A percentile compares a stretch with the other conserved stretches of the same genome.
These are phyloP conservation scores for Tricladium varicosporioides DNA, from an alignment of 2,329 filamentous ascomycete genomes.

Conservation along the genomic window DNA sequence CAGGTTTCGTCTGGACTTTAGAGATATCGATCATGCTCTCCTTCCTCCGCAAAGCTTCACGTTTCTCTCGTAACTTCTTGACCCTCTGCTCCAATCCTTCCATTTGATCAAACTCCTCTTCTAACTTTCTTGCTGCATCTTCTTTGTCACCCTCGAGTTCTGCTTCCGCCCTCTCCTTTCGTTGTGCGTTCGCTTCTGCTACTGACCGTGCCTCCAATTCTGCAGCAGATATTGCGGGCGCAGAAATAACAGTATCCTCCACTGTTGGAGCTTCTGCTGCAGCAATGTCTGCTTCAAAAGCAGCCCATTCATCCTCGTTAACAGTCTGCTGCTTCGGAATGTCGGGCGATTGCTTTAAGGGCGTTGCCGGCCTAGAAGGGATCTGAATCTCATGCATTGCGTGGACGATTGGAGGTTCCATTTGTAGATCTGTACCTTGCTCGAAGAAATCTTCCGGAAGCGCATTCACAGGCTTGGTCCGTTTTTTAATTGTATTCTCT, in stretches of 20 bases:
- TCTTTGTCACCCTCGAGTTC: constrained; percentile 67
- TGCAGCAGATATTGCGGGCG: constrained; percentile 63
- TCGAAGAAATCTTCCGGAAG: constrained; percentile 36
- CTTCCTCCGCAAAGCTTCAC: constrained; percentile 60
- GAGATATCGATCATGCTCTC: constrained; percentile 29
- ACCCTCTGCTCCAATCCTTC: constrained; percentile 73
- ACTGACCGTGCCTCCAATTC: constrained; percentile 56
- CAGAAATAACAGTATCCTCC: constrained; percentile 61
- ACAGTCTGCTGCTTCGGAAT: constrained; percentile 39
- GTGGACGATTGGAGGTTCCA: constrained; percentile 34
- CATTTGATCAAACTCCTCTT: constrained; percentile 82
- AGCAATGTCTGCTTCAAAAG: constrained; percentile 81
- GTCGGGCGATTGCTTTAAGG: constrained; percentile 44
- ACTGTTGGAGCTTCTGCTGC: constrained; percentile 35
- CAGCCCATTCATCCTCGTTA: constrained; percentile 81
- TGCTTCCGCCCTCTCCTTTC: constrained; percentile 48
- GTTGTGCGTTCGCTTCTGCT: constrained; percentile 48
- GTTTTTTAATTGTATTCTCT: constrained; percentile 44
- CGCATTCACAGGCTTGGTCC: constrained; percentile 38
- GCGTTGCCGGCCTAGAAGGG: constrained; percentile 62
- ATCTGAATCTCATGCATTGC: constrained; percentile 53
- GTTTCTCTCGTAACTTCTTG: constrained; percentile 63
- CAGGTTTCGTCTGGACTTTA: constrained; percentile 17
- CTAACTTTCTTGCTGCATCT: constrained; percentile 69
- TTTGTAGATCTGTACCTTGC: constrained; percentile 16